phyloP scores from a whole-genome alignment of 306 rosid genomes.

The Vigna angularis region DNA sequence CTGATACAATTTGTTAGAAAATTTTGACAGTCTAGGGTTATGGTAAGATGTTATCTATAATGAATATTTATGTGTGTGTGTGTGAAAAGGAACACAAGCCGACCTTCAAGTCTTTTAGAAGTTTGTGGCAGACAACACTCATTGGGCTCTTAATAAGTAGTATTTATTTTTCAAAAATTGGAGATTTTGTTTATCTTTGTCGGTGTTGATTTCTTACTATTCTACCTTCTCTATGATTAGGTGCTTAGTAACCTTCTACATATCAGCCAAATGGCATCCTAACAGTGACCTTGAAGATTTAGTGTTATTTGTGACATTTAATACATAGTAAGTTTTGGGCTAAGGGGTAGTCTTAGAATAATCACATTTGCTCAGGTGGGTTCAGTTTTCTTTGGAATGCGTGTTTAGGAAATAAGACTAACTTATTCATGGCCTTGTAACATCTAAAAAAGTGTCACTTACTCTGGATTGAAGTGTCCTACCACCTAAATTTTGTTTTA shows the following conservation, averaged over 20 bases:
- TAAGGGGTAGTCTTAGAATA: too few species aligned
- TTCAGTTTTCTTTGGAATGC: too few species aligned
- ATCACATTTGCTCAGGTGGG: too few species aligned
- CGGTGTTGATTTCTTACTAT: not conserved
- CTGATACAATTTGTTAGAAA: not conserved
- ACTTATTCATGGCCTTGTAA: too few species aligned
- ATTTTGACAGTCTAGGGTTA: not conserved
- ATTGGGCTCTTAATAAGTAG: not conserved
- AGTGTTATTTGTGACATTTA: not conserved
- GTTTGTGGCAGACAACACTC: constrained; percentile 19
- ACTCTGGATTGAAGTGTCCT: too few species aligned
- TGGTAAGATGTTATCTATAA: not conserved
- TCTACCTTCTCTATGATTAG: not conserved
- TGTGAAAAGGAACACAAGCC: not conserved
- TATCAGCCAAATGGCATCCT: not conserved
- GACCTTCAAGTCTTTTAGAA: not conserved
- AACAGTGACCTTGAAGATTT: not conserved
- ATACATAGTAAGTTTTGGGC: too few species aligned
- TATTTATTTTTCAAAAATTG: not conserved
- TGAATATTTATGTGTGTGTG: not conserved
- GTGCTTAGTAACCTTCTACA: not conserved
- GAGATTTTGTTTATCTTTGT: constrained; percentile 1
- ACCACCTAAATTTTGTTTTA: too few species aligned
- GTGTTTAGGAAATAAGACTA: too few species aligned
- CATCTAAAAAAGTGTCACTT: too few species aligned